Base-by-base conservation (phyloP, 495 filamentous ascomycete species). In the Hypoxylon intermedium region DNA sequence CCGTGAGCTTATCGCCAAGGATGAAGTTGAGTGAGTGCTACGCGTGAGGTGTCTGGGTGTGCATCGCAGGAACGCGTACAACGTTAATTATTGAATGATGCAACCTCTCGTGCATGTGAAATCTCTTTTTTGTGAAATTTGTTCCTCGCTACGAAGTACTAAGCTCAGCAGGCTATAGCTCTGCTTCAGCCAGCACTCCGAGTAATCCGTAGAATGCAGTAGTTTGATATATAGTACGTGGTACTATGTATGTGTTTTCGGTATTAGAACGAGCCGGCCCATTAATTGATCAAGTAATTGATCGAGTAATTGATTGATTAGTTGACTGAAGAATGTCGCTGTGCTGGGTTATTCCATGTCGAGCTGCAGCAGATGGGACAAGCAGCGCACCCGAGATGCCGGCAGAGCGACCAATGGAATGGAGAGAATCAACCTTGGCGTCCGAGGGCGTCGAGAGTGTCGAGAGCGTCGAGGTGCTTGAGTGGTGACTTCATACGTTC, bases 41-140 rank as follows among this genome's bases (percentile, higher is more conserved):
- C 61, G 61, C 61, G 61, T 55, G 44, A 55, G n/a, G n/a, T n/a
- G n/a, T n/a, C n/a, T 45, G 42, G 20, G 18, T 30, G 33, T 23
- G 28, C 46, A 49, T 47, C 18, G 31, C 44, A 19, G 26, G 21
- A 12, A 53, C 60, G 53, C 48, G 48, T 50, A 33, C 15, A 4
- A 53, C 23, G 20, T 23, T 24, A 40, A 31, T 52, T 37, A 24
- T 49, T 24, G 4, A 36, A 21, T 6, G 12, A 18, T 49, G 46
- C 16, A 49, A 33, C 44, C 13, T n/a, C 4, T 26, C 24, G 24
- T 26, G 24, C 24, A 26, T 26, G 24, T 7, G 9, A 34, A 7
- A 7, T 19, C 16, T 16, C 34, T 37, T 13, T 13, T 37, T 13
- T 6, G 16, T 13, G 34, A 37, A 13, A 15, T 37, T 37, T 6